Conservation (phyloP, 2,329 filamentous ascomycete species). For the Colletotrichum theobromicola region DNA sequence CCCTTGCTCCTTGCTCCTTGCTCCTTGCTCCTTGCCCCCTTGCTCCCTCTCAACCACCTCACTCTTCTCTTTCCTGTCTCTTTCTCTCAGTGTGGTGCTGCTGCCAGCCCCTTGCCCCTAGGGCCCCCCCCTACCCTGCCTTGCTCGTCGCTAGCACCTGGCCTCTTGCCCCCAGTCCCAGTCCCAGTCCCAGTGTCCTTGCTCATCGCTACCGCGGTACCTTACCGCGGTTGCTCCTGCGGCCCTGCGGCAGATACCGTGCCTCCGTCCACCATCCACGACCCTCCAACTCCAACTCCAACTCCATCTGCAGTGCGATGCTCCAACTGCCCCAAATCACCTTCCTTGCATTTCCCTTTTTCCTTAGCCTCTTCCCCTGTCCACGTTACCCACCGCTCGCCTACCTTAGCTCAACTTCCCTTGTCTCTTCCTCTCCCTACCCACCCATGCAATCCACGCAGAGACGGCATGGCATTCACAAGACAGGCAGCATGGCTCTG, state of each 20-base stretch:
- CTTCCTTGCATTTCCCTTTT: background rate
- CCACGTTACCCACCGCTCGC: background rate
- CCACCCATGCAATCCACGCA: background rate
- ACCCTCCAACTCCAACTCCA: background rate
- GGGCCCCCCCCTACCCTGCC: background rate
- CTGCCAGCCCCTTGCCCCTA: background rate
- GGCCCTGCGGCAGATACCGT: conserved; percentile 14
- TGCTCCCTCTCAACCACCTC: no score
- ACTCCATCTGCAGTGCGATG: background rate
- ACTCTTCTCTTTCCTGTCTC: no score
- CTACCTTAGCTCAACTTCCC: background rate
- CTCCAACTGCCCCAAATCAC: background rate
- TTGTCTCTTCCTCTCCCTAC: background rate
- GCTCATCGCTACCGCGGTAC: conserved; percentile 10
- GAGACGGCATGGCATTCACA: background rate
- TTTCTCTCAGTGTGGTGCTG: background rate
- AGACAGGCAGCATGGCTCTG: background rate
- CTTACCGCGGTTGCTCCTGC: conserved; percentile 5
- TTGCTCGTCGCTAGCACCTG: background rate
- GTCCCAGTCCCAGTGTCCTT: background rate
- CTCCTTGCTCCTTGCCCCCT: background rate
- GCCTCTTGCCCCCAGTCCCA: background rate
- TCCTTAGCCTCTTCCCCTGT: background rate
- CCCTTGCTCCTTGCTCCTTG: no score
- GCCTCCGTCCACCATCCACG: conserved; percentile 1